A percentile compares a stretch with the other conserved stretches of the same genome.
Evolutionary conservation across 1,284 basidiomycete genomes (phyloP).

Genomic region (Naganishia cerealis): DNA sequence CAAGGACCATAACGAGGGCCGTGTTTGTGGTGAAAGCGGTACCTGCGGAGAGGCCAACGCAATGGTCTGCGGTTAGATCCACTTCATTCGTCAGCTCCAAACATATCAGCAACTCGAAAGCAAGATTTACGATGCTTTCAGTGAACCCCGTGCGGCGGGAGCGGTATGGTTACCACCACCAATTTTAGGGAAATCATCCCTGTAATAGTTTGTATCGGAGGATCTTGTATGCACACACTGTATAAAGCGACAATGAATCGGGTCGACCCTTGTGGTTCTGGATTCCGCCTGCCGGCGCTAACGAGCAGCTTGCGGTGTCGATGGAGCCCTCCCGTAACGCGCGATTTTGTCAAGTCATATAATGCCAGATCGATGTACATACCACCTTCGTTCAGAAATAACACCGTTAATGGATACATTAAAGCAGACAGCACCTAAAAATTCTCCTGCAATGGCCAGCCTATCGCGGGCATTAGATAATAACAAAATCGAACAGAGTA

Average conservation of each 20-base stretch:
- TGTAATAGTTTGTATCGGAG: slow-evolving; percentile 6
- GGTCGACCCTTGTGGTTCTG: not conserved
- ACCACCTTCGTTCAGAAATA: not conserved
- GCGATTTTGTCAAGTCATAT: not conserved
- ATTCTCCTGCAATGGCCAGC: not conserved
- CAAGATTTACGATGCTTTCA: not conserved
- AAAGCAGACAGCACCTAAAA: not conserved
- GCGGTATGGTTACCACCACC: not conserved
- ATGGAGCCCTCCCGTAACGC: not conserved
- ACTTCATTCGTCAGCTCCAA: not conserved
- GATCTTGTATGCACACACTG: not conserved
- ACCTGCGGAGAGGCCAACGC: slow-evolving; percentile 4
- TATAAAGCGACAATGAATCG: not conserved
- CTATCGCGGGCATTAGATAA: not conserved
- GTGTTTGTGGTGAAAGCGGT: not conserved
- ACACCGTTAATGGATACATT: not conserved
- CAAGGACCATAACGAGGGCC: not conserved
- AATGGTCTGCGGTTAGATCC: slow-evolving; percentile 14
- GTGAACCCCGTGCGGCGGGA: not conserved
- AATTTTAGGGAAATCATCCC: not conserved
- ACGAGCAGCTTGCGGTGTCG: too few species aligned
- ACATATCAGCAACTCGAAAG: not conserved
- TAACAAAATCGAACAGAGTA: slow-evolving; percentile 1
- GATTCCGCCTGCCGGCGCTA: not conserved
- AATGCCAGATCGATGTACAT: not conserved